Conservation (phyloP, 345 rosid species). For the Noccaea caerulescens region DNA sequence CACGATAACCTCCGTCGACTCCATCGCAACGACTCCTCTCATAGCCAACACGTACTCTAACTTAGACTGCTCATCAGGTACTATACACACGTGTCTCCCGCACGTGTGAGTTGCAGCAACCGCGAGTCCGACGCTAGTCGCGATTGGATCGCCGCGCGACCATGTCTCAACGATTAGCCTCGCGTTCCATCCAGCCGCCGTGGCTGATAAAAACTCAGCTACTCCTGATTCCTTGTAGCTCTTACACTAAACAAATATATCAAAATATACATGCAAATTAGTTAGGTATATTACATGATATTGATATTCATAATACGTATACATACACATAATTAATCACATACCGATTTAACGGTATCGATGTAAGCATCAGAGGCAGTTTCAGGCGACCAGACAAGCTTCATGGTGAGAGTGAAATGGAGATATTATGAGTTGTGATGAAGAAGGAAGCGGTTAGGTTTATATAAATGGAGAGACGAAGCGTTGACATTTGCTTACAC, state of each 20-base stretch:
- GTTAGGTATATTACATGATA: no score
- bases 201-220: constrained; percentile 79
- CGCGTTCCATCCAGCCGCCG: constrained; percentile 91
- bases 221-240: constrained; percentile 61
- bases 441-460: constrained; percentile 32
- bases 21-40: constrained; percentile 42
- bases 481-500: constrained; percentile 46
- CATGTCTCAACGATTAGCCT: constrained; percentile 77
- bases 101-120: constrained; percentile 70
- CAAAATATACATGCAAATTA: constrained; percentile 5
- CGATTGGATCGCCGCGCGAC: constrained; percentile 60
- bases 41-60: constrained; percentile 53
- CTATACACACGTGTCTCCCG: constrained; percentile 79
- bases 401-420: constrained; percentile 52
- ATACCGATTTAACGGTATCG: constrained; percentile 67
- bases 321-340: constrained; percentile 7
- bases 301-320: no score
- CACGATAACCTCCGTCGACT: constrained; percentile 46
- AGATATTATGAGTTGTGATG: constrained; percentile 15
- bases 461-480: constrained; percentile 36
- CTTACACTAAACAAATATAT: constrained; percentile 42
- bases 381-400: constrained; percentile 87
- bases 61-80: constrained; percentile 74
- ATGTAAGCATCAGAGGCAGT: constrained; percentile 75
- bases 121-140: constrained; percentile 79